Percentiles rank a stretch among this genome's conserved stretches.
phyloP scores from a whole-genome alignment of 1,284 basidiomycete species.

The Cutaneotrichosporon dermatis region DNA sequence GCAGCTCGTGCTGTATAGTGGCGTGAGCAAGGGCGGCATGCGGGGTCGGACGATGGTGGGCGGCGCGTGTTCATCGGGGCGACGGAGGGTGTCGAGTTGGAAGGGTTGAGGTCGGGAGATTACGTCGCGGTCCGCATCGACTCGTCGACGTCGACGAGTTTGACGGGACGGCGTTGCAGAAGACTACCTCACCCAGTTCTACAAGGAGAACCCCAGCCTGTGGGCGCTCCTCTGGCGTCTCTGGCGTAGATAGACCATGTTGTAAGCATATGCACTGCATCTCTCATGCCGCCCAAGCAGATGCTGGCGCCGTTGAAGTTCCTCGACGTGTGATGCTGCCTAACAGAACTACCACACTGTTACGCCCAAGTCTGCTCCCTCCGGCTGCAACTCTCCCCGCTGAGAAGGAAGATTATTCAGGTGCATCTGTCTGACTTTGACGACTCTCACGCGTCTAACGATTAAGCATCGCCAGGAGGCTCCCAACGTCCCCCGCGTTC shows the following conservation, averaged over 20 bases:
- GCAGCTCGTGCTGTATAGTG: slow-evolving; percentile 3
- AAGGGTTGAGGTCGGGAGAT: neutral
- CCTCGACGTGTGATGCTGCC: too few species aligned
- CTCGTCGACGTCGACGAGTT: neutral
- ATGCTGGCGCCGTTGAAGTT: too few species aligned
- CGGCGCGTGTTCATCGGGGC: slow-evolving; percentile 5
- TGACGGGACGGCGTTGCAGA: slow-evolving; percentile 4
- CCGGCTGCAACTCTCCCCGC: too few species aligned
- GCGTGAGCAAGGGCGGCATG: neutral
- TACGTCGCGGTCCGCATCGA: slow-evolving; percentile 4
- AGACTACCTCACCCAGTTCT: slow-evolving; percentile 2
- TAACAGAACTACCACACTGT: too few species aligned
- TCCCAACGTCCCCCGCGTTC: slow-evolving; percentile 22
- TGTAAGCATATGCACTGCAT: slow-evolving; percentile 3
- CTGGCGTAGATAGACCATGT: neutral
- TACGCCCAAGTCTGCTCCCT: too few species aligned
- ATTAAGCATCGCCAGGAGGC: slow-evolving; percentile 32
- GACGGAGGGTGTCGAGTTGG: neutral
- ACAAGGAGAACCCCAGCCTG: slow-evolving; percentile 1
- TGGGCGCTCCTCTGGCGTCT: neutral
- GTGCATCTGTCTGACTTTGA: too few species aligned
- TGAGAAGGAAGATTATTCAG: too few species aligned
- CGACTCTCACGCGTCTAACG: neutral
- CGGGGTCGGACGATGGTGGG: slow-evolving; percentile 5
- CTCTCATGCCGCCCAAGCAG: neutral